These are phyloP conservation scores for Stachybotrys elegans DNA, from an alignment of 2,329 filamentous ascomycete genomes.

Conservation along the genomic window DNA sequence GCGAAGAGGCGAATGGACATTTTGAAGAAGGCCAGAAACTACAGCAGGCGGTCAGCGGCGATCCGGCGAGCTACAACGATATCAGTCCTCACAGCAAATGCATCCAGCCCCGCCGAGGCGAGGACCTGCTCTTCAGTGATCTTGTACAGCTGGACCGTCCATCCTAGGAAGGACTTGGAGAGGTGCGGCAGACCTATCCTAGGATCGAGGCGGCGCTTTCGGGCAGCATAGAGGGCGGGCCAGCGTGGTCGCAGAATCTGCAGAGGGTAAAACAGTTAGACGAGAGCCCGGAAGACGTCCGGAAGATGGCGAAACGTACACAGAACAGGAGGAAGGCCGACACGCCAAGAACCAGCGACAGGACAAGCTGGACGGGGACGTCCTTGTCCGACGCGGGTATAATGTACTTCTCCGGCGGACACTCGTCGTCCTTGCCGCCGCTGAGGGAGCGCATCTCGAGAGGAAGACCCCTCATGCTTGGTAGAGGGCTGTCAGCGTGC, in stretches of 20 bases:
- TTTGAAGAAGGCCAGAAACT: slow-evolving; percentile 91
- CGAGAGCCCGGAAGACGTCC: neutral
- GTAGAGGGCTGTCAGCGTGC: too few species aligned
- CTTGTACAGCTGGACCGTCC: slow-evolving; percentile 80
- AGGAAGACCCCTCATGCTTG: too few species aligned
- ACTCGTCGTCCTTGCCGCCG: slow-evolving; percentile 8
- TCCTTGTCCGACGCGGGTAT: slow-evolving; percentile 31
- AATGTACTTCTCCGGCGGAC: slow-evolving; percentile 16
- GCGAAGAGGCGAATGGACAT: slow-evolving; percentile 84
- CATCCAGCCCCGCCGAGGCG: slow-evolving; percentile 85
- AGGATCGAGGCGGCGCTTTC: slow-evolving; percentile 67
- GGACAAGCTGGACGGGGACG: slow-evolving; percentile 60
- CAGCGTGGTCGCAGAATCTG: slow-evolving; percentile 85
- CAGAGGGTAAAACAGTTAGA: slow-evolving; percentile 3
- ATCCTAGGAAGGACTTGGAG: slow-evolving; percentile 82
- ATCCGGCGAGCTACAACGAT: too few species aligned
- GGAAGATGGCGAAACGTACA: slow-evolving; percentile 37
- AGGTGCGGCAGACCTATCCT: slow-evolving; percentile 65
- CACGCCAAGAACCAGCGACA: slow-evolving; percentile 66
- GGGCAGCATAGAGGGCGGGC: slow-evolving; percentile 83
- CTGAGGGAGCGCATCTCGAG: slow-evolving; percentile 4
- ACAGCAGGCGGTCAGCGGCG: slow-evolving; percentile 10
- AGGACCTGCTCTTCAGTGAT: slow-evolving; percentile 88
- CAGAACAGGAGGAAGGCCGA: slow-evolving; percentile 73
- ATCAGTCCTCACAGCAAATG: slow-evolving; percentile 79